Evolutionary conservation across 441 rosid genomes (phyloP).

Genomic region (Aleurites moluccanus): DNA sequence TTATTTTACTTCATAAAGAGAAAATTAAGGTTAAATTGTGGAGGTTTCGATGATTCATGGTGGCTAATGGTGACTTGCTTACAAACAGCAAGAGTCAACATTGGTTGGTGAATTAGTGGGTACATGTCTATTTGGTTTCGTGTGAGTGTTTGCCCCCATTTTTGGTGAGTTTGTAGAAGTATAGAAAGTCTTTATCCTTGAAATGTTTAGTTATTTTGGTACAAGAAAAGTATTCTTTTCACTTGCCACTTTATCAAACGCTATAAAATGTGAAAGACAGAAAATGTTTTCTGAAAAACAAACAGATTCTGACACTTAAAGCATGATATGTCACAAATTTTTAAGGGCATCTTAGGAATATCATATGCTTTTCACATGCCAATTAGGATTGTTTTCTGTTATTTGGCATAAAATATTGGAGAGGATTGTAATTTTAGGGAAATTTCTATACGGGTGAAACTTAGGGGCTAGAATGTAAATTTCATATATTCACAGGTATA

Average conservation of each 20-base stretch:
- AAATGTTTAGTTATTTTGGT: background rate
- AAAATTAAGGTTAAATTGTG: background rate
- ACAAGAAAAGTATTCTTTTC: background rate
- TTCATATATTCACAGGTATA: background rate
- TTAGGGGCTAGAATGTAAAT: background rate
- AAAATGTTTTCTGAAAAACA: background rate
- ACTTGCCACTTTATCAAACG: background rate
- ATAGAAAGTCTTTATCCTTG: background rate
- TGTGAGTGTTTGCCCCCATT: background rate
- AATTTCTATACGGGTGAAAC: background rate
- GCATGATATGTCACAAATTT: background rate
- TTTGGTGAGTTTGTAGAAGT: background rate
- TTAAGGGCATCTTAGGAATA: conserved; percentile 1
- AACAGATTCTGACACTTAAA: too few relatives aligned
- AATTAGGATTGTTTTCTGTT: background rate
- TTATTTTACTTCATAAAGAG: background rate
- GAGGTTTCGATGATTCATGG: too few relatives aligned
- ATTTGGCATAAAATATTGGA: background rate
- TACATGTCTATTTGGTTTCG: background rate
- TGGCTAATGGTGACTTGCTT: background rate
- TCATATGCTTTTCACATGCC: background rate
- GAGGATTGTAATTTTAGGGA: background rate
- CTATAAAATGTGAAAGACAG: background rate
- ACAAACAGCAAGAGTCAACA: background rate
- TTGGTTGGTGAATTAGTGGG: background rate